Percentiles rank a stretch among this genome's conserved stretches.
phyloP scores from a whole-genome alignment of 1,284 basidiomycete species.

The Kwoniella shivajii region DNA sequence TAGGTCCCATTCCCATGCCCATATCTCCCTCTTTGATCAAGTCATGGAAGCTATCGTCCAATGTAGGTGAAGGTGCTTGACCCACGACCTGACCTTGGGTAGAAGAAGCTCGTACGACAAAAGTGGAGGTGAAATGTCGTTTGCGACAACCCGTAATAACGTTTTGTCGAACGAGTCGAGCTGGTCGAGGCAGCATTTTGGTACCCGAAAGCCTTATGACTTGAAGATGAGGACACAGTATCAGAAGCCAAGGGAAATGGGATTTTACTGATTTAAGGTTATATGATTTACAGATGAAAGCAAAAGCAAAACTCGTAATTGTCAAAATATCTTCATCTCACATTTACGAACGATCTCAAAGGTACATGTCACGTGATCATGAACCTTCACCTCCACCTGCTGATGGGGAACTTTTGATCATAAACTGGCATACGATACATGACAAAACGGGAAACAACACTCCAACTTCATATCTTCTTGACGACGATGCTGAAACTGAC shows the following conservation, averaged over 20 bases:
- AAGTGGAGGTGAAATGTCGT: slow-evolving; percentile 8
- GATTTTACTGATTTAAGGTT: neutral
- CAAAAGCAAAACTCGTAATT: too few relatives aligned
- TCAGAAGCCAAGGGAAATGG: neutral
- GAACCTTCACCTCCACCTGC: too few relatives aligned
- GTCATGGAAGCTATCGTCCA: slow-evolving; percentile 19
- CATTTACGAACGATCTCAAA: too few relatives aligned
- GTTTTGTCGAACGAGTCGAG: slow-evolving; percentile 5
- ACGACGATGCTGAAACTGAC: too few relatives aligned
- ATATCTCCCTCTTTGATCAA: slow-evolving; percentile 14
- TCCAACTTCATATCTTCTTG: too few relatives aligned
- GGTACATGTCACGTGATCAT: slow-evolving; percentile 11
- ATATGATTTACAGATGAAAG: neutral
- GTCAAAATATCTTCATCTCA: too few relatives aligned
- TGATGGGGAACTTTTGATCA: too few relatives aligned
- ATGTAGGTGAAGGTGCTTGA: neutral
- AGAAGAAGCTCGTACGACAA: neutral
- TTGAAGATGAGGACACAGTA: neutral
- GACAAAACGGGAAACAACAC: too few relatives aligned
- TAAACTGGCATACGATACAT: slow-evolving; percentile 1
- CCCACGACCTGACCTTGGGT: neutral
- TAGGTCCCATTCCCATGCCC: slow-evolving; percentile 18
- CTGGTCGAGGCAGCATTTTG: slow-evolving; percentile 10
- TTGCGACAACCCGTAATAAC: neutral
- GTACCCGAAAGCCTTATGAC: neutral